Evolutionary conservation across 371 early-diverging fungal genomes (phyloP).

Genomic region (Rhizopus sp.): DNA sequence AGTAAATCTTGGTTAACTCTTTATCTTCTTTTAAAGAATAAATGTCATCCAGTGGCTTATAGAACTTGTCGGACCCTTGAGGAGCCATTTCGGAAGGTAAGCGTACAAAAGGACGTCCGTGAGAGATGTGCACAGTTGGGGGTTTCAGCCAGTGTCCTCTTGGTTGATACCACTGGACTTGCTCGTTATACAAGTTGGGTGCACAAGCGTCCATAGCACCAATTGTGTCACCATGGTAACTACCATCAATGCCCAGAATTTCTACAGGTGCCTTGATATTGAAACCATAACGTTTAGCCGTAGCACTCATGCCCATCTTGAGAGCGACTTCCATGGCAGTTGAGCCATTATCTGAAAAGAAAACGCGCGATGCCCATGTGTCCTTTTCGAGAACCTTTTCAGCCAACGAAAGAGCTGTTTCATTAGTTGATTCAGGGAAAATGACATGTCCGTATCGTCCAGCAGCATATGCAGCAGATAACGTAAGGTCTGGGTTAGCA

Average conservation of each 20-base stretch:
- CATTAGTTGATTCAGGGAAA: slow-evolving; percentile 78
- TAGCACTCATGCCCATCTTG: slow-evolving; percentile 74
- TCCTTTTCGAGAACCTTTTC: slow-evolving; percentile 68
- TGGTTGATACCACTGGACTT: slow-evolving; percentile 79
- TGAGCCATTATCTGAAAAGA: slow-evolving; percentile 82
- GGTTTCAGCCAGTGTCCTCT: slow-evolving; percentile 79
- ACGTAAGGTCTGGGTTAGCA: slow-evolving; percentile 63
- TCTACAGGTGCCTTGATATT: slow-evolving; percentile 50
- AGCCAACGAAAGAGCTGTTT: slow-evolving; percentile 68
- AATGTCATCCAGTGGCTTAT: slow-evolving; percentile 35
- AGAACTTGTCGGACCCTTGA: slow-evolving; percentile 17
- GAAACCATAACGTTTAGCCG: slow-evolving; percentile 47
- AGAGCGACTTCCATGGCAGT: slow-evolving; percentile 83
- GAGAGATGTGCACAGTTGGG: slow-evolving; percentile 65
- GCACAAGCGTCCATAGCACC: slow-evolving; percentile 84
- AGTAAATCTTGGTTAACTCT: slow-evolving; percentile 50
- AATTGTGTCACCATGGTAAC: slow-evolving; percentile 88
- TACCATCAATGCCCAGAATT: slow-evolving; percentile 72
- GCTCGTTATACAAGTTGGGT: slow-evolving; percentile 74
- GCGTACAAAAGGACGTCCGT: slow-evolving; percentile 56
- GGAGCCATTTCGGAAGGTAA: slow-evolving; percentile 35
- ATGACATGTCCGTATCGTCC: slow-evolving; percentile 87
- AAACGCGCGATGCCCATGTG: slow-evolving; percentile 75
- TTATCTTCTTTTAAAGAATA: slow-evolving; percentile 29
- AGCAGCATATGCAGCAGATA: slow-evolving; percentile 69